A percentile compares a stretch with the other conserved stretches of the same genome.
These are phyloP conservation scores for Prunus persica DNA, from an alignment of 306 rosid genomes.

Conservation along the genomic window Prunus_persica_NCBIv2 NC_034009.1:24814001-24814500, in stretches of 20 bases:
- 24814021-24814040: slow-evolving; percentile 73
- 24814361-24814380: slow-evolving; percentile 95
- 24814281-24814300: slow-evolving; percentile 80
- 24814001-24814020: slow-evolving; percentile 93
- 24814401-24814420: slow-evolving; percentile 42
- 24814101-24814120: slow-evolving; percentile 97
- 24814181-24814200: slow-evolving; percentile 69
- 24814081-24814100: slow-evolving; percentile 90
- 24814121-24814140: slow-evolving; percentile 69
- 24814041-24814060: slow-evolving; percentile 57
- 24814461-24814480: not conserved
- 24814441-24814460: not conserved
- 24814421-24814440: not conserved
- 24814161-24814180: slow-evolving; percentile 57
- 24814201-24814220: slow-evolving; percentile 51
- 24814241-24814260: slow-evolving; percentile 90
- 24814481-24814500: not conserved
- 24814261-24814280: slow-evolving; percentile 83
- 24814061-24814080: slow-evolving; percentile 67
- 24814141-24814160: slow-evolving; percentile 44
- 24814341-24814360: slow-evolving; percentile 90
- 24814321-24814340: slow-evolving; percentile 86
- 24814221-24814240: slow-evolving; percentile 89
- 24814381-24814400: slow-evolving; percentile 89
- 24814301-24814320: slow-evolving; percentile 84